Percentiles rank a stretch among this genome's conserved stretches.
Evolutionary conservation across 495 filamentous ascomycete species (phyloP).

Genomic region (Penicillium subrubescens): DNA sequence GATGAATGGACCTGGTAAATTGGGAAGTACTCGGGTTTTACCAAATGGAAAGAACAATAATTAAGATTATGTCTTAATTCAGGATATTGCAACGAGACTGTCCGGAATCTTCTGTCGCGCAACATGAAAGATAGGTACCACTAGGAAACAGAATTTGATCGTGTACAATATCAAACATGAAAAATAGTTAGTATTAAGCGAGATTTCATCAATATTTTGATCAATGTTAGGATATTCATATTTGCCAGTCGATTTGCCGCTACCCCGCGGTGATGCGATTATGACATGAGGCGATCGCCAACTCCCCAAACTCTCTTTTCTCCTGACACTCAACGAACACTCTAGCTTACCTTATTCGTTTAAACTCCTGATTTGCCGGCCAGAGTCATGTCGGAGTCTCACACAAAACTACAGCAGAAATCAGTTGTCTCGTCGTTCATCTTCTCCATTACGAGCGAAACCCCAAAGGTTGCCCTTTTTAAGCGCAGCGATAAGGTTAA

Average conservation of each 20-base stretch:
- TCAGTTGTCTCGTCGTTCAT: conserved; percentile 60
- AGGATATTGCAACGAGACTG: background rate
- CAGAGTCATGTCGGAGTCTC: background rate
- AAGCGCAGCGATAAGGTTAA: conserved; percentile 56
- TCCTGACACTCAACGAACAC: background rate
- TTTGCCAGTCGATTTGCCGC: background rate
- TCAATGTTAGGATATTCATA: background rate
- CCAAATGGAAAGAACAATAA: background rate
- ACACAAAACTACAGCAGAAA: conserved; percentile 9
- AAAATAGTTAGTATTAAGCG: background rate
- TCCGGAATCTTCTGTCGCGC: background rate
- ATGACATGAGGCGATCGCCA: background rate
- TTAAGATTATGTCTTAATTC: background rate
- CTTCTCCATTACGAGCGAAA: conserved; percentile 36
- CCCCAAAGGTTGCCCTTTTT: conserved; percentile 60
- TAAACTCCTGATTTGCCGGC: too few species aligned
- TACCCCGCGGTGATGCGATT: conserved; percentile 4
- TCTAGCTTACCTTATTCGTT: too few species aligned
- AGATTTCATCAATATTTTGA: background rate
- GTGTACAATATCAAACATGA: background rate
- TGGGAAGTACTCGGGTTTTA: too few species aligned
- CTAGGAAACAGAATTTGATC: background rate
- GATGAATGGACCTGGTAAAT: background rate
- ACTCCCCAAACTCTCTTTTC: background rate
- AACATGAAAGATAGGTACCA: too few species aligned